phyloP scores from a whole-genome alignment of 495 filamentous ascomycete species.

The Geoglossum glabrum region DNA sequence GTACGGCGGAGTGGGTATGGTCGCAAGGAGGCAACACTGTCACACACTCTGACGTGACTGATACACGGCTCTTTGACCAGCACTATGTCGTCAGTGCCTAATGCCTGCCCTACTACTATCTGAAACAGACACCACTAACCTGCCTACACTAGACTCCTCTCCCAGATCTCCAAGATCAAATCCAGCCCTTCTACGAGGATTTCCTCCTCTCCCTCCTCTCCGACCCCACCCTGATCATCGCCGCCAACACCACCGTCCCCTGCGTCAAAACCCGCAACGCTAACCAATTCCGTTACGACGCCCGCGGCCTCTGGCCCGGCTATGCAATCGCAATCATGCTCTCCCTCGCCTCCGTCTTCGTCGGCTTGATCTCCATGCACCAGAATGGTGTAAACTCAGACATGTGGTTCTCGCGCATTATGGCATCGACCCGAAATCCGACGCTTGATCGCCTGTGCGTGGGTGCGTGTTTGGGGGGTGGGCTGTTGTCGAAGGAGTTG shows the following conservation, averaged over 20 bases:
- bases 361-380: conserved; percentile 6
- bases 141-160: background rate
- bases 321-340: background rate
- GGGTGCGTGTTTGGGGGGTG: conserved; percentile 8
- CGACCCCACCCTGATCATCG: background rate
- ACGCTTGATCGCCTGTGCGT: conserved; percentile 8
- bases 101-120: background rate
- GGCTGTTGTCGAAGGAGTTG: background rate
- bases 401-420: conserved; percentile 7
- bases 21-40: background rate
- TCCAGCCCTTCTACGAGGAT: background rate
- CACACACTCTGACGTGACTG: background rate
- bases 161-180: background rate
- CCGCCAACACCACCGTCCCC: background rate
- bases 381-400: conserved; percentile 8
- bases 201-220: background rate
- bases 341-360: conserved; percentile 1
- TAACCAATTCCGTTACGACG: background rate
- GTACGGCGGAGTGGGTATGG: background rate
- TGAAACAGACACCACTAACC: background rate
- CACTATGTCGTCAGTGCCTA: background rate
- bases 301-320: background rate
- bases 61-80: background rate
- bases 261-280: background rate
- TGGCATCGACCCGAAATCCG: conserved; percentile 9